Conservation (phyloP, 1,284 basidiomycete species). For the Ceratobasidium sp. region DNA sequence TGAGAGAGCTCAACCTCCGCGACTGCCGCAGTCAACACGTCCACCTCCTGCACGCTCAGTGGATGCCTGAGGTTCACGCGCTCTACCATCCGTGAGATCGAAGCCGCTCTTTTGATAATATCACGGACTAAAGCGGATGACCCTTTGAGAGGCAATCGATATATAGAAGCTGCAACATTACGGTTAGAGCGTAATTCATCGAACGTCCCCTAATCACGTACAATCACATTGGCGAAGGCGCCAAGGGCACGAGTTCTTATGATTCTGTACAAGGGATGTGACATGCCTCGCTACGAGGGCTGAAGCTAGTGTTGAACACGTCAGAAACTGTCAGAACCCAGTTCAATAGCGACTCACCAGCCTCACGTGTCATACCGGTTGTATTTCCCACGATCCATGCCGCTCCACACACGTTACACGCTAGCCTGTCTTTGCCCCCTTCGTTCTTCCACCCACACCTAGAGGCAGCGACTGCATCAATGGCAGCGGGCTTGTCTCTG, state of each 20-base stretch:
- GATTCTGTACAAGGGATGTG: constrained; percentile 64
- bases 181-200: background rate
- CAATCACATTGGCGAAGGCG: constrained; percentile 76
- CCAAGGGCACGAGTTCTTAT: constrained; percentile 83
- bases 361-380: constrained; percentile 41
- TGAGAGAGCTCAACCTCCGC: constrained; percentile 33
- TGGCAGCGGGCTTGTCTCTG: constrained; percentile 70
- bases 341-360: constrained; percentile 40
- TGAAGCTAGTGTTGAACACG: constrained; percentile 58
- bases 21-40: constrained; percentile 51
- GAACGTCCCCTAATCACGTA: constrained; percentile 49
- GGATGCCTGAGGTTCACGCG: constrained; percentile 71
- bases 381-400: constrained; percentile 41
- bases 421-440: constrained; percentile 38
- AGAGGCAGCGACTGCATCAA: constrained; percentile 77
- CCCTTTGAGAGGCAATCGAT: constrained; percentile 71
- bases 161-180: constrained; percentile 57
- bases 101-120: constrained; percentile 61
- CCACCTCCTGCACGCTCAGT: constrained; percentile 47
- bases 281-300: constrained; percentile 72
- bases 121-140: constrained; percentile 65
- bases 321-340: constrained; percentile 66
- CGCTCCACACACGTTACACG: constrained; percentile 39
- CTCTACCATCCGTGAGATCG: constrained; percentile 60
- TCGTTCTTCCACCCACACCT: constrained; percentile 69